These are phyloP conservation scores for Dictyostelium brefeldianum DNA, from an alignment of 78 protist species.

Conservation along the genomic window DNA sequence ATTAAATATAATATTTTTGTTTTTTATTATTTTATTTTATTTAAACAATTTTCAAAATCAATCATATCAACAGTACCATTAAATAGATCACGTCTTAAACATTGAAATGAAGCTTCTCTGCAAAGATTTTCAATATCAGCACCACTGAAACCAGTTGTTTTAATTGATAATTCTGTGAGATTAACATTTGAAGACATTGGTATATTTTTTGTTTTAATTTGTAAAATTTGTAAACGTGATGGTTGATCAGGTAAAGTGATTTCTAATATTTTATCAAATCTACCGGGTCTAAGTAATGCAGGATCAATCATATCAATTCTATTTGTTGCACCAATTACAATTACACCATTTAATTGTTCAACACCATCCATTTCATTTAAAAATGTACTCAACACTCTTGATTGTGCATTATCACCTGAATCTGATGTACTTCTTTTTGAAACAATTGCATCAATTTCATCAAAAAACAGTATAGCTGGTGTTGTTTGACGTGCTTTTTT, in stretches of 20 bases:
- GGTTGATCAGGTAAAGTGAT: constrained; percentile 70
- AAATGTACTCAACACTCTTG: constrained; percentile 86
- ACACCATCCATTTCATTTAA: constrained; percentile 94
- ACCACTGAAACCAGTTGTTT: constrained; percentile 81
- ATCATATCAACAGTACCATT: constrained; percentile 13
- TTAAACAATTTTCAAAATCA: constrained; percentile 30
- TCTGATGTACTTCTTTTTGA: constrained; percentile 51
- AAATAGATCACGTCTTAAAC: constrained; percentile 53
- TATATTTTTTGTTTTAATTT: constrained; percentile 50
- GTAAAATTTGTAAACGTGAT: constrained; percentile 62
- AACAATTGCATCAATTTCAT: constrained; percentile 96
- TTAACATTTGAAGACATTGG: constrained; percentile 61
- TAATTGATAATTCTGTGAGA: constrained; percentile 10
- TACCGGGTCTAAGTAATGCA: constrained; percentile 90
- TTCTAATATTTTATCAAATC: constrained; percentile 79
- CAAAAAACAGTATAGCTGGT: constrained; percentile 94
- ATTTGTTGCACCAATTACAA: constrained; percentile 88
- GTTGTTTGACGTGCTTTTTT: constrained; percentile 81
- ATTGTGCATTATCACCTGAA: constrained; percentile 39
- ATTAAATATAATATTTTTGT: too few species aligned
- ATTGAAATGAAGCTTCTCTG: constrained; percentile 86
- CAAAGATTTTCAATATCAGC: constrained; percentile 89
- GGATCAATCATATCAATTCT: constrained; percentile 87
- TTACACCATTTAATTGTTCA: constrained; percentile 77
- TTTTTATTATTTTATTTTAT: too few species aligned